Base-by-base conservation (phyloP, 2,329 filamentous ascomycete species). In the Epichloe typhina region DNA sequence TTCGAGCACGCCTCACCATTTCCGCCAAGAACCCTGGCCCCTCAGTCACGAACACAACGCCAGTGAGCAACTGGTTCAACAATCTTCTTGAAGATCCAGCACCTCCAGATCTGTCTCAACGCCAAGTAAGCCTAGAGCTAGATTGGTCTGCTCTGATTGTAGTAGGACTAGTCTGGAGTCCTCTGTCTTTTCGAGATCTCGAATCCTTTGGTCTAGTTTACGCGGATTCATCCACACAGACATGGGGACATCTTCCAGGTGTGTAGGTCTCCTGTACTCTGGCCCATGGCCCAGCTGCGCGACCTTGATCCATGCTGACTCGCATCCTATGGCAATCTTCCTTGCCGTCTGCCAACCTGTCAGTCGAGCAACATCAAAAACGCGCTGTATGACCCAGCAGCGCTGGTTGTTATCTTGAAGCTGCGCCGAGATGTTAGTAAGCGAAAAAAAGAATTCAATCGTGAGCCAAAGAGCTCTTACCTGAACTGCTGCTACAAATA, bases 271-370 rank as follows among this genome's bases (percentile, higher is more conserved):
- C 47, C 70, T 65, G 63, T 95, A 96, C 1, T 81, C 81, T 4
- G 89, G 88, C 0, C 89, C 91, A 44, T 80, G 76, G 0, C 86
- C 86, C 58, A 85, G 72, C 54, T 83, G 77, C 3, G 80, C 84
- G 1, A 85, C 82, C 61, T 83, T 86, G 53, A 79, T 75, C 93
- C 93, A 98, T 0, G 82, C 77, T 3, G 82, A 83, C 66, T 97
- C 90, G 64, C 88, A 95, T 1, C 88, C 89, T 46, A 79, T 75
- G 0, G 88, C 88, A 55, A 96, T 91, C 40, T 89, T 80, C 36
- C 80, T 77, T 1, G 88, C 86, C 1, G 85, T 88, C 59, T 88
- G 84, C 86, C 88, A 96, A 0, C 93, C 93, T 0, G 88, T 95
- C 7, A 93, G 73, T 1, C 83, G 79, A 2, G 85, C 80, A 39